A percentile compares a stretch with the other conserved stretches of the same genome.
These are phyloP conservation scores for Curvularia sp. DNA, from an alignment of 2,329 filamentous ascomycete species.

Conservation along the genomic window DNA sequence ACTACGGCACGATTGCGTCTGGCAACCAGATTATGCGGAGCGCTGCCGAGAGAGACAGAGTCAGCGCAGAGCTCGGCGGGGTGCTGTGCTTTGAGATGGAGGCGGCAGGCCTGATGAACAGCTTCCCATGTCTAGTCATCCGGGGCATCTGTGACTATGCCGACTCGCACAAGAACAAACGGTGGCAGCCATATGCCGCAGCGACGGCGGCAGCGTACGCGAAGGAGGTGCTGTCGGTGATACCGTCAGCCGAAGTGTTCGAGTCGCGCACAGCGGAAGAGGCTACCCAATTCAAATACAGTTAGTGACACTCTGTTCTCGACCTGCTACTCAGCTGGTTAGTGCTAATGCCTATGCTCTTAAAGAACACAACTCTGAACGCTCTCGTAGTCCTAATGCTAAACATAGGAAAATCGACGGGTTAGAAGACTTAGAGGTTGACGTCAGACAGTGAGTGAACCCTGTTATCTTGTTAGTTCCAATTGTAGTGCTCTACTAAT, in stretches of 20 bases:
- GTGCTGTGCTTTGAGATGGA: slow-evolving; percentile 2
- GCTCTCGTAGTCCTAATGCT: not conserved
- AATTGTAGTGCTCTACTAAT: not conserved
- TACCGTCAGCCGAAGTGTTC: not conserved
- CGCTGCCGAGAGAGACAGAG: slow-evolving; percentile 47
- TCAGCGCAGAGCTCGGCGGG: too few relatives aligned
- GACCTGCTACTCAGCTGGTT: not conserved
- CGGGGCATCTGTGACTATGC: slow-evolving; percentile 9
- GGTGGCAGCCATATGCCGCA: slow-evolving; percentile 2
- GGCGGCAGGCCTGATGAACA: too few relatives aligned
- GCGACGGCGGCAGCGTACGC: slow-evolving; percentile 1
- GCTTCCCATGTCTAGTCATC: slow-evolving; percentile 2
- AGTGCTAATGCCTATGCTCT: not conserved
- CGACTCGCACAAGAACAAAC: slow-evolving; percentile 6
- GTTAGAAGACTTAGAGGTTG: not conserved
- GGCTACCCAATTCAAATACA: not conserved
- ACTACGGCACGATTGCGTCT: slow-evolving; percentile 53
- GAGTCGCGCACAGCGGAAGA: not conserved
- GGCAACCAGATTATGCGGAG: slow-evolving; percentile 54
- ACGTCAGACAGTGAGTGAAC: not conserved
- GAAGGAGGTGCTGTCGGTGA: not conserved
- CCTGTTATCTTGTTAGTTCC: not conserved
- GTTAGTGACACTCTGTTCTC: not conserved
- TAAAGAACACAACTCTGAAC: not conserved
- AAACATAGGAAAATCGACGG: not conserved